Evolutionary conservation across 1,139 yeast genomes (phyloP).

Genomic region (Scheffersomyces insectosa): DNA sequence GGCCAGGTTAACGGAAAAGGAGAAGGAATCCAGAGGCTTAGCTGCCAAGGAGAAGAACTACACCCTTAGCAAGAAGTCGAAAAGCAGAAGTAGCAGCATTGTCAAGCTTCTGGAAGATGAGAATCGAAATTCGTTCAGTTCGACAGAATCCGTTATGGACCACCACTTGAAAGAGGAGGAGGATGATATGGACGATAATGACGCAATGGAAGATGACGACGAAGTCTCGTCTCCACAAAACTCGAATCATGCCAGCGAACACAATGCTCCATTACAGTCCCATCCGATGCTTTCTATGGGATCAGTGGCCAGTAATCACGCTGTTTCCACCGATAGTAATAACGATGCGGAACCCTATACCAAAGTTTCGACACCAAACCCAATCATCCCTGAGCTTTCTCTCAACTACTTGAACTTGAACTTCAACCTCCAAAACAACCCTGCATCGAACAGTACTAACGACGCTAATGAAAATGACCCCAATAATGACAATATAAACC

Average conservation of each 20-base stretch:
- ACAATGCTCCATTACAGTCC: neutral
- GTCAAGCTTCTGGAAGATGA: neutral
- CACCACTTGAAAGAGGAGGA: too few species aligned
- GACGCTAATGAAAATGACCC: neutral
- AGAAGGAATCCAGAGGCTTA: neutral
- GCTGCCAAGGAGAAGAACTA: neutral
- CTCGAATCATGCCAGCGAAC: too few species aligned
- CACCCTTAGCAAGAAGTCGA: neutral
- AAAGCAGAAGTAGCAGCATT: neutral
- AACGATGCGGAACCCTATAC: neutral
- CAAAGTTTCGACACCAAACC: neutral
- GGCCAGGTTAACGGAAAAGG: slow-evolving; percentile 14
- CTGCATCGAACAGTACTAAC: slow-evolving; percentile 1
- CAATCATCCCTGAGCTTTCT: neutral
- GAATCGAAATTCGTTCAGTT: slow-evolving; percentile 4
- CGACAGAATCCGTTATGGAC: slow-evolving; percentile 3
- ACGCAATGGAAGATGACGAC: neutral
- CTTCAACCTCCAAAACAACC: neutral
- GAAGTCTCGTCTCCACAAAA: neutral
- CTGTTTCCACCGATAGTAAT: neutral
- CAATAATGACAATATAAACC: too few species aligned
- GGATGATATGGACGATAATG: neutral
- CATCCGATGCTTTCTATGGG: neutral
- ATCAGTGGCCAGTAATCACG: neutral
- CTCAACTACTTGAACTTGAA: slow-evolving; percentile 1